Conservation (phyloP, 371 early-diverging fungal genomes). For the Mucor saturninus region DNA sequence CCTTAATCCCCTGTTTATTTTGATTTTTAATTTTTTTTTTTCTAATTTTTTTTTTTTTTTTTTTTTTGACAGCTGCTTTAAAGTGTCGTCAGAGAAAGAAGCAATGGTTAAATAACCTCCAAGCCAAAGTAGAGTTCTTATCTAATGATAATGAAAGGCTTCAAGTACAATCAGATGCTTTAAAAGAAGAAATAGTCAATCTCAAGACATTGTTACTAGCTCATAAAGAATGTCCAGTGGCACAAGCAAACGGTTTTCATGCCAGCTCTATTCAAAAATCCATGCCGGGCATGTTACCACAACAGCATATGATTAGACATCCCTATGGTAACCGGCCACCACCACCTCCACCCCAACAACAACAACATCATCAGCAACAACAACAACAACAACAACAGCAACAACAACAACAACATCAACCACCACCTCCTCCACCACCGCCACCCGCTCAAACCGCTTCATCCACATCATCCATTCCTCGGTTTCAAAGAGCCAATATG, state of each 20-base stretch:
- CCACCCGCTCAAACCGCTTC: background rate
- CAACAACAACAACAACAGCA: too few relatives aligned
- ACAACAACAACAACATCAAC: background rate
- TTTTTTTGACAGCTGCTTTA: slow-evolving; percentile 67
- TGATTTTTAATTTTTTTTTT: background rate
- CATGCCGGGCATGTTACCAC: slow-evolving; percentile 23
- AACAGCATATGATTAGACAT: slow-evolving; percentile 18
- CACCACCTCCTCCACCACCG: background rate
- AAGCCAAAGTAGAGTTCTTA: slow-evolving; percentile 77
- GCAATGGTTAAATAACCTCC: slow-evolving; percentile 80
- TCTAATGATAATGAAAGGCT: slow-evolving; percentile 75
- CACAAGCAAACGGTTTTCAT: slow-evolving; percentile 67
- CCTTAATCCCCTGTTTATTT: background rate
- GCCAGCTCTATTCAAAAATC: slow-evolving; percentile 33
- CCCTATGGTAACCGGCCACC: slow-evolving; percentile 7
- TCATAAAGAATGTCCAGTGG: slow-evolving; percentile 79
- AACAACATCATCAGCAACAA: background rate
- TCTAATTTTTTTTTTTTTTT: slow-evolving; percentile 13
- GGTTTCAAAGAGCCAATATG: slow-evolving; percentile 15
- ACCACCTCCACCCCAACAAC: background rate
- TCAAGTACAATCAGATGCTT: slow-evolving; percentile 63
- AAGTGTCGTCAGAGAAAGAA: slow-evolving; percentile 93
- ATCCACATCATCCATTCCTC: slow-evolving; percentile 7
- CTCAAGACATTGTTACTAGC: slow-evolving; percentile 76
- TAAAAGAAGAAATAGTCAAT: slow-evolving; percentile 77